These are phyloP conservation scores for Exophiala bonariae DNA, from an alignment of 2,329 filamentous ascomycete species.

Conservation along the genomic window DNA sequence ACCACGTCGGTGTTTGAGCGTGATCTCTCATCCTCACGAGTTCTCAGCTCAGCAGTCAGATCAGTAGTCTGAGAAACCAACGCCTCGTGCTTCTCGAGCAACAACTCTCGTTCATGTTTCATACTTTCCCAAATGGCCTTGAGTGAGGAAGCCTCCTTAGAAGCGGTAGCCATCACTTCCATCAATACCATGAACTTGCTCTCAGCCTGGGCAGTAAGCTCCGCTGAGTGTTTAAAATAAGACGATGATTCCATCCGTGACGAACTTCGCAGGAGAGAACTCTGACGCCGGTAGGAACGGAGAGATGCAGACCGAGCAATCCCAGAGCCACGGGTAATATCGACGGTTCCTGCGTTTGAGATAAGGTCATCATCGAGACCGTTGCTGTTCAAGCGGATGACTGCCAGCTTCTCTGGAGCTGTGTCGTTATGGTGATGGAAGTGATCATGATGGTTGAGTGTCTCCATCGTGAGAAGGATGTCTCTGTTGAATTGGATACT, in stretches of 20 bases:
- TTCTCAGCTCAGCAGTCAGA: conserved; percentile 29
- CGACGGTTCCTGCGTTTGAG: conserved; percentile 5
- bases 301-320: conserved; percentile 2
- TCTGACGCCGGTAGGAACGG: conserved; percentile 9
- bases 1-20: conserved; percentile 22
- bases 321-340: conserved; percentile 1
- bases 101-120: conserved; percentile 32
- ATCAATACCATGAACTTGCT: conserved; percentile 34
- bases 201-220: conserved; percentile 32
- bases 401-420: conserved; percentile 8
- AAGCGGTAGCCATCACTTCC: conserved; percentile 33
- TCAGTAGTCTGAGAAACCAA: conserved; percentile 32
- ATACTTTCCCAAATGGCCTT: conserved; percentile 33
- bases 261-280: conserved; percentile 7
- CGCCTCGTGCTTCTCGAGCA: conserved; percentile 31
- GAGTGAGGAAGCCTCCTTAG: conserved; percentile 31
- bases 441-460: background rate
- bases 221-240: conserved; percentile 28
- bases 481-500: background rate
- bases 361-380: conserved; percentile 7
- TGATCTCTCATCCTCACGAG: conserved; percentile 27
- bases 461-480: background rate
- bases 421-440: background rate
- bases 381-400: conserved; percentile 8
- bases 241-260: conserved; percentile 3